A percentile compares a stretch with the other conserved stretches of the same genome.
These are phyloP conservation scores for Quillaja saponaria DNA, from an alignment of 306 rosid genomes.

Conservation along the genomic window DNA sequence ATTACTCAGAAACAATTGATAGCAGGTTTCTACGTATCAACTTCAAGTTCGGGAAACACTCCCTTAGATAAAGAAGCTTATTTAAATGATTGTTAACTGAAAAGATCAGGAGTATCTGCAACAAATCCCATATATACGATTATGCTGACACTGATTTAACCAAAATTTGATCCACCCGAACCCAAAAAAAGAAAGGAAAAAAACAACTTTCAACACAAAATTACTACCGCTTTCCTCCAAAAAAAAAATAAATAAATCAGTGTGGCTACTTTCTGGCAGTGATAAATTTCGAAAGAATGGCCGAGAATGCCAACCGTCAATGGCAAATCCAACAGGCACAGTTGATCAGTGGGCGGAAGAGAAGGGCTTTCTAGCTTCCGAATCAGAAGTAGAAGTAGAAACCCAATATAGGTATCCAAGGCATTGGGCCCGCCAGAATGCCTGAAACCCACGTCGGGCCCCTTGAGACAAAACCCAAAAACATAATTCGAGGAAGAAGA, in stretches of 20 bases:
- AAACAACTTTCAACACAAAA: neutral
- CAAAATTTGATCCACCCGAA: neutral
- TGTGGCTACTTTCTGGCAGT: slow-evolving; percentile 44
- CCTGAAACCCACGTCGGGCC: slow-evolving; percentile 49
- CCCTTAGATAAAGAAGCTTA: neutral
- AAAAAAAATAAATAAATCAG: no score
- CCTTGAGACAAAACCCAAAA: slow-evolving; percentile 31
- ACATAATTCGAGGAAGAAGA: slow-evolving; percentile 27
- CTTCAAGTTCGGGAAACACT: neutral
- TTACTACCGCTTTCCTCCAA: slow-evolving; percentile 46
- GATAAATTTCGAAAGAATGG: slow-evolving; percentile 47
- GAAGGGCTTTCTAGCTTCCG: slow-evolving; percentile 18
- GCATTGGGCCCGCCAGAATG: slow-evolving; percentile 42
- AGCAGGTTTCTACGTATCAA: no score
- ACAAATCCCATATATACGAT: neutral
- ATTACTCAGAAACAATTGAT: slow-evolving; percentile 14
- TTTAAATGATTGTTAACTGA: neutral
- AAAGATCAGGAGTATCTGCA: slow-evolving; percentile 55
- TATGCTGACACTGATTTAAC: neutral
- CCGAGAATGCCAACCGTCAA: slow-evolving; percentile 11
- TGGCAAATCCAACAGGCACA: slow-evolving; percentile 6
- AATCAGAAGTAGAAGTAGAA: slow-evolving; percentile 17
- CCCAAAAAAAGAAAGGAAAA: neutral
- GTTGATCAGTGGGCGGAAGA: slow-evolving; percentile 40
- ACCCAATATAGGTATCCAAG: slow-evolving; percentile 61